Conservation (phyloP, 73 alveolate genomes). For the Tetrahymena thermophila region DNA sequence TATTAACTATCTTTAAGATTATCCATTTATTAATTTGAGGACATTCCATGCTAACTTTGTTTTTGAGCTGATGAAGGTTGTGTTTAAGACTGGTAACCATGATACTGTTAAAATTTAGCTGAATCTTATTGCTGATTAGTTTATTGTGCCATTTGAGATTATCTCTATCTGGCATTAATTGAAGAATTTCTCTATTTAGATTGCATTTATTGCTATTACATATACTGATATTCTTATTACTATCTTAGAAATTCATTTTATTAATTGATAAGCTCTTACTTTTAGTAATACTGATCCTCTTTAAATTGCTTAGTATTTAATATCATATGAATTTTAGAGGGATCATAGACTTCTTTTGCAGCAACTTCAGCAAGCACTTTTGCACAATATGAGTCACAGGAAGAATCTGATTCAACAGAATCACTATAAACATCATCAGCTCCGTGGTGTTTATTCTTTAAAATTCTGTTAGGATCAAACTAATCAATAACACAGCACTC, state of each 20-base stretch:
- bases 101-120: not conserved
- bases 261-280: not conserved
- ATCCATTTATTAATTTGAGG: not conserved
- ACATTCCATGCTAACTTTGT: not conserved
- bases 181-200: not conserved
- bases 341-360: not conserved
- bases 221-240: not conserved
- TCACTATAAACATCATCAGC: not conserved
- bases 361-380: not conserved
- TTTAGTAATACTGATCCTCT: not conserved
- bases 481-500: not conserved
- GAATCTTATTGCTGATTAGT: not conserved
- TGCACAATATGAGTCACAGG: not conserved
- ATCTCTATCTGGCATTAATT: not conserved
- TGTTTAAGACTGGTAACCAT: not conserved
- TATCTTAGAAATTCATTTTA: not conserved
- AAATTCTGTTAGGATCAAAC: not conserved
- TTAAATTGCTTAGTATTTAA: not conserved
- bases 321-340: not conserved
- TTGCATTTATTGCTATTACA: not conserved
- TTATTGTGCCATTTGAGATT: not conserved
- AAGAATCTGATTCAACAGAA: not conserved
- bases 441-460: not conserved
- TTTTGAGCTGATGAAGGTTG: not conserved
- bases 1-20: not conserved